Base-by-base conservation (phyloP, 495 filamentous ascomycete species). In the Xylaria venustula region DNA sequence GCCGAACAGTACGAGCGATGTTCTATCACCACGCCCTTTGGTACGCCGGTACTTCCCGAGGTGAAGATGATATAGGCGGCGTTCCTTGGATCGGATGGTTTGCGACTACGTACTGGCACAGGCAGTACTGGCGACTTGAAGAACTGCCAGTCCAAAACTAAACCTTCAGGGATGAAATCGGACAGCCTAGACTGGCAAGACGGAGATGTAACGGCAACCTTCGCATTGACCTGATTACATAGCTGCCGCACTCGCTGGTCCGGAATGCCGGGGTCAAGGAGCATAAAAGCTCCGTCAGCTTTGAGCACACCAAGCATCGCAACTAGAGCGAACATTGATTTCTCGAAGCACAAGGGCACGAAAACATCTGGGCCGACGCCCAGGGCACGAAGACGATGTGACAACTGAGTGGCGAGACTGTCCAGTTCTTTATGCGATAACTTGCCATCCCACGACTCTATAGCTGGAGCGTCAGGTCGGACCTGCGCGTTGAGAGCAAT, bases 221-320 rank as follows among this genome's bases (percentile, higher is more conserved):
- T 20, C 15, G 15, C 41, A 20, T n/a, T 5, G 58, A 34, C 7
- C 54, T 64, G 30, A 34, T 11, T 34, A 11, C 30, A 34, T 34
- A 34, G 30, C 11, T 34, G 30, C 30, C 30, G 71, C n/a, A 85
- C 67, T 2, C 86, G 79, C 47, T 74, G 68, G 9, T 67, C 67
- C 15, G 87, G 85, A 49, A 86, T 76, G 0, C 74, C 73, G 12
- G 81, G 76, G 61, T 87, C 83, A 7, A 88, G 67, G 0, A 78
- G 81, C 0, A 85, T 77, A 58, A 83, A 83, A 0, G 75, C 81
- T n/a, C 77, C 84, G n/a, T 85, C 85, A 6, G 84, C 79, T 61
- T 80, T 82, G 7, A 81, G 70, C 25, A 87, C 76, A 7, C 80
- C 83, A 2, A 86, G 46, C 67, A 82, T 76, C 1, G 81, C 72